A percentile compares a stretch with the other conserved stretches of the same genome.
Conservation (phyloP, 2,329 filamentous ascomycete genomes). For the Chalaropsis thielavioides region DNA sequence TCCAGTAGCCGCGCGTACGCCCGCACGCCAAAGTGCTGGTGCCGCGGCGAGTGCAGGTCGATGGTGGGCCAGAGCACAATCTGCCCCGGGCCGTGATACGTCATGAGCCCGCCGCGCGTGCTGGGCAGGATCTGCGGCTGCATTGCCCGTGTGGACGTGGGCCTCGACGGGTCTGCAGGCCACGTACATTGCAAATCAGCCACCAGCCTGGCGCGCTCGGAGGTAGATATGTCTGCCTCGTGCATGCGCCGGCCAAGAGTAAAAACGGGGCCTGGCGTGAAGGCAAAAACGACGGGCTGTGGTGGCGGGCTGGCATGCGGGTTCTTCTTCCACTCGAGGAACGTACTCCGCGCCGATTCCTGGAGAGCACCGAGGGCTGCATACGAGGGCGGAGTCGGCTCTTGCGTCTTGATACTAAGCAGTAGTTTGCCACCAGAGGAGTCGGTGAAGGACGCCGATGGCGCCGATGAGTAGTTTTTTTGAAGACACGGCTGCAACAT, state of each 20-base stretch:
- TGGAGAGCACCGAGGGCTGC: slow-evolving; percentile 4
- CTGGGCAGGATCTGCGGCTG: slow-evolving; percentile 52
- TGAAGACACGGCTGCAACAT: neutral
- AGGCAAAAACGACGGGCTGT: slow-evolving; percentile 61
- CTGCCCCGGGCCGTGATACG: slow-evolving; percentile 91
- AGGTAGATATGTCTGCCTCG: slow-evolving; percentile 30
- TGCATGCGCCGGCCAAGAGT: slow-evolving; percentile 75
- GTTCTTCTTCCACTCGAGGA: slow-evolving; percentile 26
- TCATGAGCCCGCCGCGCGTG: slow-evolving; percentile 77
- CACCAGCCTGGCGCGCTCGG: slow-evolving; percentile 34
- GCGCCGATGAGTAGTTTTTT: neutral
- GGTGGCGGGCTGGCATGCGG: slow-evolving; percentile 27
- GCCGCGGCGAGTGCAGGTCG: slow-evolving; percentile 50
- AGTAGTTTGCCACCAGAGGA: neutral
- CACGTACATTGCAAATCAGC: slow-evolving; percentile 26
- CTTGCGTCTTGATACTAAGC: neutral
- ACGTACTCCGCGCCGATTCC: slow-evolving; percentile 24
- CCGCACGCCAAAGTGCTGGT: slow-evolving; percentile 50
- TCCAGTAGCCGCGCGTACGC: slow-evolving; percentile 71
- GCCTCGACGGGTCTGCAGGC: slow-evolving; percentile 20
- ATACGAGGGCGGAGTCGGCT: neutral
- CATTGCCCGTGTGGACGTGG: slow-evolving; percentile 15
- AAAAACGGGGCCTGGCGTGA: slow-evolving; percentile 70
- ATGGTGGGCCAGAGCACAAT: slow-evolving; percentile 82
- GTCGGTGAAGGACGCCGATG: neutral